These are phyloP conservation scores for Paraleonurus japonicus DNA, from an alignment of 257 asterid genomes.

Conservation along the genomic window DNA sequence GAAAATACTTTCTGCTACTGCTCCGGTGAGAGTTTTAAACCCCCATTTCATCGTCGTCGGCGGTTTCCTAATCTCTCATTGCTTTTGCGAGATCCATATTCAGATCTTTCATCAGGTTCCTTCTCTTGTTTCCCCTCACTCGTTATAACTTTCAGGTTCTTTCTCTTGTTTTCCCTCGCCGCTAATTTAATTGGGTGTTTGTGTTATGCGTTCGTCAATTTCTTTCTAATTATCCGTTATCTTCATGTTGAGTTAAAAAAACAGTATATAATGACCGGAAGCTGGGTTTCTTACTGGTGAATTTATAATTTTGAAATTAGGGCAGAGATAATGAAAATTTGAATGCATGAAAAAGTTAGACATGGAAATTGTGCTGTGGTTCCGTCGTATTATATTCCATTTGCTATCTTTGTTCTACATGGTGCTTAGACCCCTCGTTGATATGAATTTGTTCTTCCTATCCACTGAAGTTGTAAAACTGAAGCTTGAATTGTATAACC, in stretches of 20 bases:
- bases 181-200: background rate
- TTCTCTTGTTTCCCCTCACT: background rate
- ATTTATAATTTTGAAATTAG: constrained; percentile 28
- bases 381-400: background rate
- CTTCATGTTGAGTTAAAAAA: background rate
- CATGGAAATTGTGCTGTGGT: background rate
- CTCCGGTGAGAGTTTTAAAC: constrained; percentile 17
- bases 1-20: constrained; percentile 20
- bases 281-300: background rate
- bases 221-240: background rate
- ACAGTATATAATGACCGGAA: background rate
- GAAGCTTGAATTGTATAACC: constrained; percentile 14
- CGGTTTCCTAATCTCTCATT: background rate
- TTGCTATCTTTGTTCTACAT: background rate
- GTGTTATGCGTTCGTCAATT: background rate
- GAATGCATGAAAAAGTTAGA: background rate
- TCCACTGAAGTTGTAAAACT: background rate
- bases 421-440: constrained; percentile 3
- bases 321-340: constrained; percentile 14
- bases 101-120: constrained; percentile 38
- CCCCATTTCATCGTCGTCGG: constrained; percentile 11
- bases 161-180: background rate
- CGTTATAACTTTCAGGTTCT: constrained; percentile 32
- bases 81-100: constrained; percentile 18
- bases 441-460: background rate